A percentile compares a stretch with the other conserved stretches of the same genome.
phyloP scores from a whole-genome alignment of 306 rosid genomes.

The Trichosanthes cucumerina region DNA sequence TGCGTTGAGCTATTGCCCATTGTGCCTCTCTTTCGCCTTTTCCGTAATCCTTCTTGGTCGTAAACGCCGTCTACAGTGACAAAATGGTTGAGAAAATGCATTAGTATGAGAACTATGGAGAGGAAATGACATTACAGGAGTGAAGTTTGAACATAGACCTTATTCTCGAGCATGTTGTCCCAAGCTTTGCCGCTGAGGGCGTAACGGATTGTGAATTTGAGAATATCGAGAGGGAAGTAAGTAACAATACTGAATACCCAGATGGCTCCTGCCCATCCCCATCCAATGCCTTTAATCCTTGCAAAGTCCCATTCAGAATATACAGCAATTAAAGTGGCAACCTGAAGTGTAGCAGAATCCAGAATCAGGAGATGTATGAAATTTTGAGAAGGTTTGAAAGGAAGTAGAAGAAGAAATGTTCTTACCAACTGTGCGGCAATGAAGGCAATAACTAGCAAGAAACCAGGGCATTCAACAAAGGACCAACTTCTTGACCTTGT shows the following conservation, averaged over 20 bases:
- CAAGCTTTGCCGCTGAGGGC: constrained; percentile 59
- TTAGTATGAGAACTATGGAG: neutral
- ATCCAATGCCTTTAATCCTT: constrained; percentile 63
- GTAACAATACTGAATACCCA: constrained; percentile 71
- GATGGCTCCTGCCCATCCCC: constrained; percentile 83
- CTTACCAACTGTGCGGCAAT: constrained; percentile 68
- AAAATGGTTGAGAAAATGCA: neutral
- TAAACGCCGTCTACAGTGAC: constrained; percentile 49
- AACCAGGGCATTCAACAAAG: constrained; percentile 64
- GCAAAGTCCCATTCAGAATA: constrained; percentile 74
- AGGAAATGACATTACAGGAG: neutral
- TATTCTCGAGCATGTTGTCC: constrained; percentile 52
- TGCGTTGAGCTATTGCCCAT: constrained; percentile 68
- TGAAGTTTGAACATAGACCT: constrained; percentile 7
- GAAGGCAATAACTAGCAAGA: constrained; percentile 52
- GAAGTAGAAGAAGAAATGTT: neutral
- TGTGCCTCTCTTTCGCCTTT: constrained; percentile 76
- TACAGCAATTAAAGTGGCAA: constrained; percentile 65
- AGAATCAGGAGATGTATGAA: neutral
- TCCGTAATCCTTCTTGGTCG: constrained; percentile 70
- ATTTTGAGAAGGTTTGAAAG: neutral
- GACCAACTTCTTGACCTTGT: constrained; percentile 91
- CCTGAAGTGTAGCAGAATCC: neutral
- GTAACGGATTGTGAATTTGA: constrained; percentile 53
- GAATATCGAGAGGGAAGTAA: constrained; percentile 71